Conservation (phyloP, 306 rosid genomes). For the Macrotyloma uniflorum region DNA sequence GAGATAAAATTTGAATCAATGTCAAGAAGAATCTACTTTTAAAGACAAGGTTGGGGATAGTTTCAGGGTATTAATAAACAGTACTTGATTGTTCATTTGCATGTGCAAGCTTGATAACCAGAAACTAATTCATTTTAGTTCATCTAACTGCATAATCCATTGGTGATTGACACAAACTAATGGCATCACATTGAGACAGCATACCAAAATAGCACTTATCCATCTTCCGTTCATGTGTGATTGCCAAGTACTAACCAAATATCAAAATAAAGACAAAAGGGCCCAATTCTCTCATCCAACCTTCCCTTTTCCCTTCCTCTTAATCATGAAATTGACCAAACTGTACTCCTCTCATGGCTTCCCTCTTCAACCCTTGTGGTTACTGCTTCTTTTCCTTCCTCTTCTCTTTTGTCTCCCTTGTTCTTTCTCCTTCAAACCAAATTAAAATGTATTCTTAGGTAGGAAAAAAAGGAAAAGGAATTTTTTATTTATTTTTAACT, state of each 20-base stretch:
- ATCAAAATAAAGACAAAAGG: neutral
- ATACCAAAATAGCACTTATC: neutral
- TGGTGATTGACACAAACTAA: neutral
- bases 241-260: neutral
- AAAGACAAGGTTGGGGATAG: neutral
- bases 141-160: slow-evolving; percentile 15
- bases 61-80: neutral
- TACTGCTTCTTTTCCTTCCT: no score
- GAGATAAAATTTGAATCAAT: neutral
- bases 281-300: no score
- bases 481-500: no score
- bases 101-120: slow-evolving; percentile 19
- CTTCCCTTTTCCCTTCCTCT: no score
- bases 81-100: neutral
- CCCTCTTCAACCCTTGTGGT: no score
- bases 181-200: neutral
- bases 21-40: neutral
- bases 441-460: no score
- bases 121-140: neutral
- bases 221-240: neutral
- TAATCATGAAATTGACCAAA: no score
- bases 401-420: no score
- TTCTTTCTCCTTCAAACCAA: no score
- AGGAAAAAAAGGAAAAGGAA: no score
- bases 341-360: no score